These are phyloP conservation scores for Sclerotinia sclerotiorum DNA, from an alignment of 2,329 filamentous ascomycete genomes.

Conservation along the genomic window DNA sequence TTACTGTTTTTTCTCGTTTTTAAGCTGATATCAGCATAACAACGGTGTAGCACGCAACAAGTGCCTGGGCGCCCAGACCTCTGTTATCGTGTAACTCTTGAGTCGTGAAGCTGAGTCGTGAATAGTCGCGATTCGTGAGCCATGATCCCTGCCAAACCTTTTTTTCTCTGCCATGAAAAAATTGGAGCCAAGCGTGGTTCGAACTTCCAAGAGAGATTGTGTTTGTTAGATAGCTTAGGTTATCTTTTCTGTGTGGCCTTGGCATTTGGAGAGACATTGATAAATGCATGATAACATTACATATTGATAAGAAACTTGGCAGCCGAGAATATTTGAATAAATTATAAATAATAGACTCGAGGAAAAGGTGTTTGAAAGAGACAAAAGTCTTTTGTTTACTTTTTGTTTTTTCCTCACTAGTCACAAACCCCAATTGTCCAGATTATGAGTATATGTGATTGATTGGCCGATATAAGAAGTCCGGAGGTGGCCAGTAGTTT, in stretches of 20 bases:
- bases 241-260: not conserved
- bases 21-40: not conserved
- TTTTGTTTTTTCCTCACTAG: too few species aligned
- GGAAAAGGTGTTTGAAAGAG: too few species aligned
- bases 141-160: not conserved
- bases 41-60: constrained; percentile 1
- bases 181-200: not conserved
- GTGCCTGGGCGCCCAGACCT: constrained; percentile 1
- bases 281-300: not conserved
- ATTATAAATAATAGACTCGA: too few species aligned
- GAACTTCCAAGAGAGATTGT: not conserved
- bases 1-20: not conserved
- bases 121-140: too few species aligned
- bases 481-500: too few species aligned
- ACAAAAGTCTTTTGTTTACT: too few species aligned
- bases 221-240: not conserved
- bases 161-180: too few species aligned
- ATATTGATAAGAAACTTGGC: not conserved
- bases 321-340: not conserved
- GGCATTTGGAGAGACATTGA: not conserved
- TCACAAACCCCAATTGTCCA: too few species aligned
- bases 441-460: too few species aligned
- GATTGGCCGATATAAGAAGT: too few species aligned
- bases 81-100: constrained; percentile 7
- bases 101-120: not conserved